Conservation (phyloP, 306 rosid genomes). For the Quercus rubra region DNA sequence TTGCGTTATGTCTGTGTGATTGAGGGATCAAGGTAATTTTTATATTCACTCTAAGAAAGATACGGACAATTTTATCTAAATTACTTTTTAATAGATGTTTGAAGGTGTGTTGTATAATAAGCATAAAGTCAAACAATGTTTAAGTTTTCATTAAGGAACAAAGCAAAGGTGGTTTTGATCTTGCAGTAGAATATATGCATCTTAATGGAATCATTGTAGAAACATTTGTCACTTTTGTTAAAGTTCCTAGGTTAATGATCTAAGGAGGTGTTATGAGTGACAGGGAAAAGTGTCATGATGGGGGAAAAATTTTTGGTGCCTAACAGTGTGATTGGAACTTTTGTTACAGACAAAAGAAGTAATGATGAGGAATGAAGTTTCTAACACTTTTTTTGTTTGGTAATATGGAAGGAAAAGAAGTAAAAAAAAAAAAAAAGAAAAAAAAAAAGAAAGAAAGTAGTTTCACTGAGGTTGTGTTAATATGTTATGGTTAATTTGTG, state of each 20-base stretch:
- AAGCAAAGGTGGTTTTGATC: background rate
- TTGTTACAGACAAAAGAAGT: too few relatives aligned
- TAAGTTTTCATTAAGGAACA: background rate
- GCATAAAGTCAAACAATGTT: background rate
- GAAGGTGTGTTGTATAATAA: background rate
- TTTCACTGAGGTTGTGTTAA: too few relatives aligned
- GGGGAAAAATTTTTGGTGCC: background rate
- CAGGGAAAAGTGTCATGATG: background rate
- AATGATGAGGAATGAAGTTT: too few relatives aligned
- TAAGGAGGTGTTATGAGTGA: background rate
- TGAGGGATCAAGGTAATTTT: constrained; percentile 58
- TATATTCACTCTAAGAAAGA: background rate
- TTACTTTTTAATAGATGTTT: background rate
- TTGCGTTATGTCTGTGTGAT: constrained; percentile 82
- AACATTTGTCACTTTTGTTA: background rate
- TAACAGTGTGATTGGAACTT: background rate
- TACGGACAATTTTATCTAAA: background rate
- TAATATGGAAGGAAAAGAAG: too few relatives aligned
- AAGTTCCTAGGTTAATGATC: background rate
- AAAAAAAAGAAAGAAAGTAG: too few relatives aligned
- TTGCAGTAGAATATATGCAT: background rate
- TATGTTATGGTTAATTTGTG: too few relatives aligned
- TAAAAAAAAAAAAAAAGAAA: too few relatives aligned
- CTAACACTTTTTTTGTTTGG: too few relatives aligned
- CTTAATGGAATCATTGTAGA: background rate